Percentiles rank a stretch among this genome's conserved stretches.
These are phyloP conservation scores for Porphyrellus sp. DNA, from an alignment of 1,284 basidiomycete genomes.

Conservation along the genomic window DNA sequence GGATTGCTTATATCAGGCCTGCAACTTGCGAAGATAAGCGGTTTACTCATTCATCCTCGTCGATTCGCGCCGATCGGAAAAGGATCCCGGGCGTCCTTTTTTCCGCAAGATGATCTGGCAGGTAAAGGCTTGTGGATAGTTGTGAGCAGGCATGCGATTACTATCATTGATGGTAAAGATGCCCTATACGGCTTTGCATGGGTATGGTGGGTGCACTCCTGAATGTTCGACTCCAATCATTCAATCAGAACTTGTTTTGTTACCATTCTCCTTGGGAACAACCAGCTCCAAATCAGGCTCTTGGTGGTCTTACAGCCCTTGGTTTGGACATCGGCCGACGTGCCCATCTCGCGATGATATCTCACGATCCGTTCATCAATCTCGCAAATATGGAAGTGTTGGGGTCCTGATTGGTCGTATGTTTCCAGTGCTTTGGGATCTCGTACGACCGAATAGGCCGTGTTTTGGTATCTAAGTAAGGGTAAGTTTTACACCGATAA, in stretches of 20 bases:
- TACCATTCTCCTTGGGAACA: conserved; percentile 48
- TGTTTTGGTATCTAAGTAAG: conserved; percentile 37
- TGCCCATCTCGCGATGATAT: conserved; percentile 39
- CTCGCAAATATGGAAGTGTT: conserved; percentile 40
- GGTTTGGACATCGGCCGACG: conserved; percentile 30
- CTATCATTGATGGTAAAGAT: conserved; percentile 30
- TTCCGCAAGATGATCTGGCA: conserved; percentile 47
- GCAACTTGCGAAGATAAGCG: conserved; percentile 47
- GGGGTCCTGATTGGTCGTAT: conserved; percentile 45
- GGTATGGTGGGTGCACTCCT: conserved; percentile 46
- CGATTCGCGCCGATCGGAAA: conserved; percentile 44
- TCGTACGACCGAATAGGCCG: conserved; percentile 3
- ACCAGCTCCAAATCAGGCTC: conserved; percentile 41
- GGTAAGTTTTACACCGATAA: conserved; percentile 26
- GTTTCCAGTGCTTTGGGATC: conserved; percentile 5
- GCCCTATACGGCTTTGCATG: conserved; percentile 46
- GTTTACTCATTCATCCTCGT: conserved; percentile 47
- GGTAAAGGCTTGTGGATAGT: conserved; percentile 26
- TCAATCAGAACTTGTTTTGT: conserved; percentile 46
- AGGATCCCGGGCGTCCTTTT: conserved; percentile 38
- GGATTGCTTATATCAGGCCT: conserved; percentile 52
- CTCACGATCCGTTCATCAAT: conserved; percentile 39
- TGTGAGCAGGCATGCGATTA: not conserved
- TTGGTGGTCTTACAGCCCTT: conserved; percentile 20
- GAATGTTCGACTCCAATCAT: conserved; percentile 46